Percentiles rank a stretch among this genome's conserved stretches.
Evolutionary conservation across 2,329 filamentous ascomycete genomes (phyloP).

Genomic region (Penicillium sp.): DNA sequence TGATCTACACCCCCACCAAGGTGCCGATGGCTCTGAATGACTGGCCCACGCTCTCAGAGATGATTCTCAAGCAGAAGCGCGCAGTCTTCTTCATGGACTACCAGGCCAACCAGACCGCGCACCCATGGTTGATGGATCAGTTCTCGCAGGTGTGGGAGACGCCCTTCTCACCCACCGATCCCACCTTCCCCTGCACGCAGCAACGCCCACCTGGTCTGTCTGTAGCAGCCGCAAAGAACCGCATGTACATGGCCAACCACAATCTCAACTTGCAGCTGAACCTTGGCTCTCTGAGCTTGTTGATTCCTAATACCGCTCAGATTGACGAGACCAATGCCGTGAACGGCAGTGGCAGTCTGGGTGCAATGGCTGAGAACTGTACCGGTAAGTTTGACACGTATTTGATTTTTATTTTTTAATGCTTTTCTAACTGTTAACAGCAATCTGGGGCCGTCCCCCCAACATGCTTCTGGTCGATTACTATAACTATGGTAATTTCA

Average conservation of each 20-base stretch:
- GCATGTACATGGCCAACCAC: constrained; percentile 84
- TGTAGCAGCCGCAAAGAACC: constrained; percentile 54
- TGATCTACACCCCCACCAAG: constrained; percentile 70
- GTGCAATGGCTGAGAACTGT: constrained; percentile 64
- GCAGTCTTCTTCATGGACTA: constrained; percentile 85
- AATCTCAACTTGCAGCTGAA: constrained; percentile 80
- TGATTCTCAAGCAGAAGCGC: constrained; percentile 70
- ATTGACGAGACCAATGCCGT: constrained; percentile 72
- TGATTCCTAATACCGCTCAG: constrained; percentile 70
- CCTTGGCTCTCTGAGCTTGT: constrained; percentile 61
- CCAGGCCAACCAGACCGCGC: constrained; percentile 71
- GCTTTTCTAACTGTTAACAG: constrained; percentile 31
- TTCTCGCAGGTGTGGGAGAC: constrained; percentile 91
- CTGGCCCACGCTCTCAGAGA: constrained; percentile 79
- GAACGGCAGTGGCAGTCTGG: constrained; percentile 65
- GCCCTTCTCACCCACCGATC: constrained; percentile 71
- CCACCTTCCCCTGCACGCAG: constrained; percentile 72
- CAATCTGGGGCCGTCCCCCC: constrained; percentile 65
- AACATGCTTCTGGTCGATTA: constrained; percentile 83
- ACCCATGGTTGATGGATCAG: constrained; percentile 83
- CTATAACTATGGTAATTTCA: constrained; percentile 69
- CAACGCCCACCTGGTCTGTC: constrained; percentile 72
- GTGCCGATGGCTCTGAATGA: constrained; percentile 69
- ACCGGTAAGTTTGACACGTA: constrained; percentile 38
- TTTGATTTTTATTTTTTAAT: neutral